These are phyloP conservation scores for Macrotyloma uniflorum DNA, from an alignment of 306 rosid genomes.

Conservation along the genomic window DNA sequence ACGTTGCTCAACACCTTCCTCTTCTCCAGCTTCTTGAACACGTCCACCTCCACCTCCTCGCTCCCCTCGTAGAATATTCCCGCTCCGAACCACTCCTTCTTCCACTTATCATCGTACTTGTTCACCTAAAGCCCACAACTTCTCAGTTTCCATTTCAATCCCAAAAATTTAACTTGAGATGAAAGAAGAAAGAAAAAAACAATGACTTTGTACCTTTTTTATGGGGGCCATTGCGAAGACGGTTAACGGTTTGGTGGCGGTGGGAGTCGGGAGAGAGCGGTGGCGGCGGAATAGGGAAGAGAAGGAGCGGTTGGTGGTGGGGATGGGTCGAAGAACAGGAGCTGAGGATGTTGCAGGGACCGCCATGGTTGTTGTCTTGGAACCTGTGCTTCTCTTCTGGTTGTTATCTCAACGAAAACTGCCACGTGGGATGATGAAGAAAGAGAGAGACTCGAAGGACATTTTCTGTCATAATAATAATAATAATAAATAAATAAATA, in stretches of 20 bases:
- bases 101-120: slow-evolving; percentile 75
- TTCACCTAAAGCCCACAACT: slow-evolving; percentile 58
- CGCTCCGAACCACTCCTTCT: slow-evolving; percentile 91
- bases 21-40: slow-evolving; percentile 90
- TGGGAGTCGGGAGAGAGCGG: slow-evolving; percentile 24
- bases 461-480: not conserved
- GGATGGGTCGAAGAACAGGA: slow-evolving; percentile 42
- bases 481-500: no score
- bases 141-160: not conserved
- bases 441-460: not conserved
- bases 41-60: slow-evolving; percentile 87
- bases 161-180: not conserved
- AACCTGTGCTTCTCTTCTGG: not conserved
- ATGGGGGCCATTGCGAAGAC: slow-evolving; percentile 77
- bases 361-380: slow-evolving; percentile 56
- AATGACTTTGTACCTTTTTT: slow-evolving; percentile 55
- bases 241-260: slow-evolving; percentile 42
- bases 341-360: slow-evolving; percentile 57
- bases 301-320: slow-evolving; percentile 32
- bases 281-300: slow-evolving; percentile 33
- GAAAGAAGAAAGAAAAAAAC: not conserved
- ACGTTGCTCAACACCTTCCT: slow-evolving; percentile 83
- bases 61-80: slow-evolving; percentile 93
- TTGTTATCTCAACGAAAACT: slow-evolving; percentile 30
- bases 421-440: slow-evolving; percentile 65